Percentiles rank a stretch among this genome's conserved stretches.
phyloP scores from a whole-genome alignment of 73 alveolate species.

The Paramecium biaurelia region DNA sequence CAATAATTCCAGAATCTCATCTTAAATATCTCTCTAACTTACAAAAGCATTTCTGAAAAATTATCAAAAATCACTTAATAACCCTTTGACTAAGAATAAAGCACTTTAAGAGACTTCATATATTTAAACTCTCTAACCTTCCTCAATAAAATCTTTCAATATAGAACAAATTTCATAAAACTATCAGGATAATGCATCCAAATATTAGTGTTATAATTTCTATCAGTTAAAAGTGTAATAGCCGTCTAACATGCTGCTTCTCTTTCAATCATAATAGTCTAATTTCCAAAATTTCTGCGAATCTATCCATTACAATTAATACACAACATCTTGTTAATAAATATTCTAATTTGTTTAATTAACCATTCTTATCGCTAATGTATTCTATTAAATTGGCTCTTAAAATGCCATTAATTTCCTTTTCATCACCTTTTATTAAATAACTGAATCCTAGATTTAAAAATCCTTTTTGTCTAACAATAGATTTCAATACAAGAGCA shows the following conservation, averaged over 20 bases:
- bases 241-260: conserved; percentile 37
- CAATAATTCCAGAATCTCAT: conserved; percentile 1
- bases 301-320: conserved; percentile 13
- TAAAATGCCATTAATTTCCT: neutral
- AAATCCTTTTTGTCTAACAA: conserved; percentile 28
- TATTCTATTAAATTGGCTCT: neutral
- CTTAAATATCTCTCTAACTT: neutral
- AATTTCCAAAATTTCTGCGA: conserved; percentile 2
- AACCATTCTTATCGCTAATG: neutral
- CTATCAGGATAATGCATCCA: conserved; percentile 27
- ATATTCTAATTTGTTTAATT: conserved; percentile 5
- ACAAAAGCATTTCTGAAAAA: neutral
- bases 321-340: conserved; percentile 41
- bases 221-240: neutral
- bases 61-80: neutral
- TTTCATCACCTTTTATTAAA: neutral
- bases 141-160: conserved; percentile 8
- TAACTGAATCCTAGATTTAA: conserved; percentile 3
- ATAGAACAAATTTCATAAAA: neutral
- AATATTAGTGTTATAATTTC: neutral
- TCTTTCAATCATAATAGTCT: conserved; percentile 28
- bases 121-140: neutral
- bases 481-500: conserved; percentile 14
- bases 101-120: conserved; percentile 54
- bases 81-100: conserved; percentile 8